These are phyloP conservation scores for Cucurbita moschata DNA, from an alignment of 306 rosid genomes.

Conservation along the genomic window DNA sequence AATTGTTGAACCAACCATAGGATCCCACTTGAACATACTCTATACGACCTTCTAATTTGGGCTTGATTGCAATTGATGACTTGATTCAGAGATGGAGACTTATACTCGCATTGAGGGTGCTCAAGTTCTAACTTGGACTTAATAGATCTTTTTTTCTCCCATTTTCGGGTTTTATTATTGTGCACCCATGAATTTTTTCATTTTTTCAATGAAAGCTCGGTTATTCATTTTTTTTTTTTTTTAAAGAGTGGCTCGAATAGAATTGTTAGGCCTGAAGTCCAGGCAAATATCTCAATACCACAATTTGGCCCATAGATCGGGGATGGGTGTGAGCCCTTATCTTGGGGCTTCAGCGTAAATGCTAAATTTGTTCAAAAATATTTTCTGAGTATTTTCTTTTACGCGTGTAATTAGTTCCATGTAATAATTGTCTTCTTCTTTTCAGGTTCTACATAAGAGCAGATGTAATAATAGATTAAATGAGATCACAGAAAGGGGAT, in stretches of 20 bases:
- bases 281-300: too few relatives aligned
- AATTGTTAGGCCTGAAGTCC: too few relatives aligned
- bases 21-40: neutral
- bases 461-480: conserved; percentile 85
- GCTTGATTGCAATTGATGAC: neutral
- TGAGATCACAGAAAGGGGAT: conserved; percentile 91
- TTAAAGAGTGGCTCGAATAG: too few relatives aligned
- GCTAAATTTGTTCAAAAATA: neutral
- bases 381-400: neutral
- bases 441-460: conserved; percentile 76
- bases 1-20: neutral
- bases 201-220: too few relatives aligned
- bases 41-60: neutral
- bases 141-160: too few relatives aligned
- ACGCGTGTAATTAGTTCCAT: neutral
- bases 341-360: neutral
- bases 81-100: neutral
- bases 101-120: too few relatives aligned
- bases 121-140: too few relatives aligned
- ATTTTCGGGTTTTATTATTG: too few relatives aligned
- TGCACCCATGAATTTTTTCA: too few relatives aligned
- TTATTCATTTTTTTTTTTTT: too few relatives aligned
- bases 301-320: neutral
- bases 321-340: neutral
- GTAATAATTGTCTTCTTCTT: conserved; percentile 3